These are phyloP conservation scores for Amyloporia xantha DNA, from an alignment of 768 basidiomycete genomes.

Conservation along the genomic window DNA sequence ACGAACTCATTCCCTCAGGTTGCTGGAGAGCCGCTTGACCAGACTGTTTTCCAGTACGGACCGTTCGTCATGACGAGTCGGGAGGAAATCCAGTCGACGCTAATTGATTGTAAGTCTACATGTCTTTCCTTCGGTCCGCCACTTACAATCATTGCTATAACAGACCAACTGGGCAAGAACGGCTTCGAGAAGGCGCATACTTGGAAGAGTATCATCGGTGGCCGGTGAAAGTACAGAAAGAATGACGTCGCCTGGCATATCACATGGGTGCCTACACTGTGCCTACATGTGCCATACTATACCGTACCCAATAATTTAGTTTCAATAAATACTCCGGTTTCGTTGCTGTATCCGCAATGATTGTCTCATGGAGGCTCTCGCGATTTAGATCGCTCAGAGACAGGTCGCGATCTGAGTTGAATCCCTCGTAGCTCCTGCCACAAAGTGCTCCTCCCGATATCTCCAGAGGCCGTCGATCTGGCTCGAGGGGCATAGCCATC, in stretches of 20 bases:
- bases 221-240: too few species aligned
- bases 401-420: constrained; percentile 39
- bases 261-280: neutral
- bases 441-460: constrained; percentile 38
- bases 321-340: neutral
- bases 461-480: constrained; percentile 25
- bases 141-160: constrained; percentile 9
- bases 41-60: constrained; percentile 81
- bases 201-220: constrained; percentile 82
- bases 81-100: constrained; percentile 75
- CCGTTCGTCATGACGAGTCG: constrained; percentile 82
- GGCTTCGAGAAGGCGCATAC: constrained; percentile 87
- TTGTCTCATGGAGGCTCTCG: constrained; percentile 7
- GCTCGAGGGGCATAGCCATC: constrained; percentile 12
- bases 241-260: neutral
- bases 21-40: constrained; percentile 85
- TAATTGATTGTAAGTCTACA: constrained; percentile 62
- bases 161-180: constrained; percentile 69
- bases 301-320: neutral
- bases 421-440: constrained; percentile 53
- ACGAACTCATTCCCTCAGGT: constrained; percentile 35
- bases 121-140: neutral
- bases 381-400: constrained; percentile 36
- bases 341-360: too few species aligned
- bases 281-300: neutral